These are phyloP conservation scores for Asparagopsis taxiformis DNA, from an alignment of 31 red algal species.

Conservation along the genomic window DNA sequence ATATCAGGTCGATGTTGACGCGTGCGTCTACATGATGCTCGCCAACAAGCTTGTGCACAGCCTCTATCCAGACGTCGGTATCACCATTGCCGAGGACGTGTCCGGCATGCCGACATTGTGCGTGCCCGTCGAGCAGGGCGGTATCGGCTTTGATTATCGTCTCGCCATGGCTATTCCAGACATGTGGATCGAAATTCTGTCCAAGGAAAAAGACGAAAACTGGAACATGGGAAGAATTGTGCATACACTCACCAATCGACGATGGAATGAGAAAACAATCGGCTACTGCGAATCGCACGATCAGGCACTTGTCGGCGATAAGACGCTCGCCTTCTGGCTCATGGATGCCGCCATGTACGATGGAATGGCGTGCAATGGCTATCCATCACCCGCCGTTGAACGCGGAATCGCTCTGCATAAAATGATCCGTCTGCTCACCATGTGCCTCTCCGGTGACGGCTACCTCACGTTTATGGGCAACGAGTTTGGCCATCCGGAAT, in stretches of 20 bases:
- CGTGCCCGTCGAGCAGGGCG: conserved; percentile 81
- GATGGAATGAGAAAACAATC: conserved; percentile 93
- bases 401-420: conserved; percentile 98
- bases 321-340: conserved; percentile 96
- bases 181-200: conserved; percentile 94
- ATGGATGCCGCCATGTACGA: conserved; percentile 98
- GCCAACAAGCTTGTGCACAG: conserved; percentile 82
- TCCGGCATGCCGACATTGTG: conserved; percentile 98
- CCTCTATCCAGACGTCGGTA: conserved; percentile 67
- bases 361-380: conserved; percentile 65
- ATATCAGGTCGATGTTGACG: conserved; percentile 91
- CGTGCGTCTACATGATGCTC: conserved; percentile 96
- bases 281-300: conserved; percentile 98
- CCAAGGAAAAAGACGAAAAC: conserved; percentile 92
- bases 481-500: conserved; percentile 99
- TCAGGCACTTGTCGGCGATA: conserved; percentile 97
- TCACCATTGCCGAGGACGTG: conserved; percentile 97
- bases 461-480: conserved; percentile 99
- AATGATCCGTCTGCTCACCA: conserved; percentile 93
- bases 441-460: conserved; percentile 89
- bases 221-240: conserved; percentile 99
- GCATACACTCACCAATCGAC: conserved; percentile 88
- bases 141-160: conserved; percentile 94
- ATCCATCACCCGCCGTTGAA: conserved; percentile 63
- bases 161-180: conserved; percentile 97